Evolutionary conservation across 2,329 filamentous ascomycete genomes (phyloP).

Genomic region (Exophiala dermatitidis): DNA sequence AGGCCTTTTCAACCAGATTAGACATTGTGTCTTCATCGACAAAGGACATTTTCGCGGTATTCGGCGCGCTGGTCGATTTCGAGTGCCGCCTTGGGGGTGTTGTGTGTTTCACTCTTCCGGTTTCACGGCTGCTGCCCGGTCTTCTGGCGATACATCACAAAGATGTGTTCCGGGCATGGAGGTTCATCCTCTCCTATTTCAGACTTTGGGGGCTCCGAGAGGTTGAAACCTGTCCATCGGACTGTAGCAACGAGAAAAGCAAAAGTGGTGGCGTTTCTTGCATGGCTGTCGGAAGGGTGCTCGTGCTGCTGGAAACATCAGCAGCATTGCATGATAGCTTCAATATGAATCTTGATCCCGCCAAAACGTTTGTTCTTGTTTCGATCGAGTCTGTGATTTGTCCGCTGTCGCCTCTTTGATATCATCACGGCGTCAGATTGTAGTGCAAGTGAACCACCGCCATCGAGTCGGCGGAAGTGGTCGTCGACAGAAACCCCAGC

Average conservation of each 20-base stretch:
- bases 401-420: no score
- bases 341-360: conserved; percentile 16
- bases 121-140: conserved; percentile 3
- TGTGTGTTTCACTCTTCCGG: conserved; percentile 11
- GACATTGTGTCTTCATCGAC: conserved; percentile 25
- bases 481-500: no score
- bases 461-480: no score
- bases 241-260: conserved; percentile 15
- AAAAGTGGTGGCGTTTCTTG: conserved; percentile 1
- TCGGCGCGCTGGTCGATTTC: conserved; percentile 26
- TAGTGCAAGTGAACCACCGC: no score
- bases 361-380: neutral
- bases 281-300: neutral
- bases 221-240: neutral
- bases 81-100: conserved; percentile 17
- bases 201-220: neutral
- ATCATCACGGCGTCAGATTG: no score
- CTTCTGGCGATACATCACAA: neutral
- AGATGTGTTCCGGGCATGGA: conserved; percentile 4
- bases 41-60: conserved; percentile 20
- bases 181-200: conserved; percentile 5
- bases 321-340: conserved; percentile 13
- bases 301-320: conserved; percentile 2
- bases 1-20: conserved; percentile 18
- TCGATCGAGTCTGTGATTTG: no score